These are phyloP conservation scores for Phytophthora ohioensis DNA, from an alignment of 352 stramenopile species.

Conservation along the genomic window DNA sequence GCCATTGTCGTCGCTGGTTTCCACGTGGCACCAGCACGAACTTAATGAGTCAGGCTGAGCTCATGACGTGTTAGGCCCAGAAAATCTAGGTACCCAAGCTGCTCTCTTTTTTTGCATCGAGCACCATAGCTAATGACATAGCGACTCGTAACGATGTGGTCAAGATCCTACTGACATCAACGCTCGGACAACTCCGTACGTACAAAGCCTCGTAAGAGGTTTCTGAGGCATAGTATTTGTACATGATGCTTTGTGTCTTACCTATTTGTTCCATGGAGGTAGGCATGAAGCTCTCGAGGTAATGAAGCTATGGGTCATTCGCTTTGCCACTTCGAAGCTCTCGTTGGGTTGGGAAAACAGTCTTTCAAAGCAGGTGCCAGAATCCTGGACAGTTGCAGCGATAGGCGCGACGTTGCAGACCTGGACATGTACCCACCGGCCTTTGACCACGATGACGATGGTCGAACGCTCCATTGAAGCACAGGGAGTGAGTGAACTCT, in stretches of 20 bases:
- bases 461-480: neutral
- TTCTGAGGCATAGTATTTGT: neutral
- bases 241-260: no score
- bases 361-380: conserved; percentile 8
- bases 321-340: neutral
- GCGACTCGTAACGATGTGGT: neutral
- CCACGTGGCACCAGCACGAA: conserved; percentile 12
- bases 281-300: neutral
- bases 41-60: conserved; percentile 12
- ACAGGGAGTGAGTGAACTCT: neutral
- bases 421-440: conserved; percentile 19
- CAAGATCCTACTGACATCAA: neutral
- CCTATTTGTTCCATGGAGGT: no score
- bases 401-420: conserved; percentile 5
- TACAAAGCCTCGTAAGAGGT: neutral
- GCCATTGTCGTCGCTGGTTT: neutral
- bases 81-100: conserved; percentile 17
- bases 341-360: conserved; percentile 8
- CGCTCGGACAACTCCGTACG: neutral
- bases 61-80: conserved; percentile 39
- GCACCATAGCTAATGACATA: conserved; percentile 3
- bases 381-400: conserved; percentile 16
- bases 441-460: conserved; percentile 16
- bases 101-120: conserved; percentile 18
- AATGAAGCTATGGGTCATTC: conserved; percentile 9